Conservation (phyloP, 2,329 filamentous ascomycete species). For the Dothistroma pini region DNA sequence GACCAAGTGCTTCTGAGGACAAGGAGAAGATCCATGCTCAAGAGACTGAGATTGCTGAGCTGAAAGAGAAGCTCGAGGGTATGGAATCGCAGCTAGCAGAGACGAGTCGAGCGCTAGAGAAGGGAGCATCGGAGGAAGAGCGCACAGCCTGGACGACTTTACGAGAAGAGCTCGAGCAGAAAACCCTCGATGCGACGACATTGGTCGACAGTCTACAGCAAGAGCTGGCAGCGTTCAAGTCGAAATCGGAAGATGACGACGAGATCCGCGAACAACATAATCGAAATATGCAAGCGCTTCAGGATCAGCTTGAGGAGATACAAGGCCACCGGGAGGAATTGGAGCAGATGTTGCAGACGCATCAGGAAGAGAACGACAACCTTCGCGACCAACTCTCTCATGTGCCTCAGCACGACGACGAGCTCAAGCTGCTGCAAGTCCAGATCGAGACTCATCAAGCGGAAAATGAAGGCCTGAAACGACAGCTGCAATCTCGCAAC, state of each 20-base stretch:
- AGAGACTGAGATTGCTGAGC: constrained; percentile 68
- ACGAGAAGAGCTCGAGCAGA: constrained; percentile 61
- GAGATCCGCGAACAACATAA: constrained; percentile 26
- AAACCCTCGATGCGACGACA: constrained; percentile 47
- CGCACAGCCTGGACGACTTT: constrained; percentile 39
- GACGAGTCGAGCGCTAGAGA: constrained; percentile 56
- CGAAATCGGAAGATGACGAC: constrained; percentile 30
- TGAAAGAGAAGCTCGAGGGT: constrained; percentile 68
- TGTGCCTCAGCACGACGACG: constrained; percentile 39
- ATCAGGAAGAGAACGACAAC: constrained; percentile 36
- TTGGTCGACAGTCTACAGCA: constrained; percentile 76
- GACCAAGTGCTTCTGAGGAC: constrained; percentile 46
- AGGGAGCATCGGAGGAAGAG: constrained; percentile 20
- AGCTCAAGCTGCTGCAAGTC: constrained; percentile 28
- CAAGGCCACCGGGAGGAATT: constrained; percentile 31
- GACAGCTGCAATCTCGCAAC: constrained; percentile 15
- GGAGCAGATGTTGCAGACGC: constrained; percentile 48
- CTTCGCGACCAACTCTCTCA: constrained; percentile 39
- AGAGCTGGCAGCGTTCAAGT: constrained; percentile 70
- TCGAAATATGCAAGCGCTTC: constrained; percentile 22
- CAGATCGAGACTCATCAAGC: constrained; percentile 7
- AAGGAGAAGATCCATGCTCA: constrained; percentile 72
- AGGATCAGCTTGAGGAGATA: constrained; percentile 21
- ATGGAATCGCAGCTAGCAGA: constrained; percentile 66
- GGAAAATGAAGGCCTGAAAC: constrained; percentile 19